Base-by-base conservation (phyloP, 2,329 filamentous ascomycete species). In the Plectosphaerella plurivora region DNA sequence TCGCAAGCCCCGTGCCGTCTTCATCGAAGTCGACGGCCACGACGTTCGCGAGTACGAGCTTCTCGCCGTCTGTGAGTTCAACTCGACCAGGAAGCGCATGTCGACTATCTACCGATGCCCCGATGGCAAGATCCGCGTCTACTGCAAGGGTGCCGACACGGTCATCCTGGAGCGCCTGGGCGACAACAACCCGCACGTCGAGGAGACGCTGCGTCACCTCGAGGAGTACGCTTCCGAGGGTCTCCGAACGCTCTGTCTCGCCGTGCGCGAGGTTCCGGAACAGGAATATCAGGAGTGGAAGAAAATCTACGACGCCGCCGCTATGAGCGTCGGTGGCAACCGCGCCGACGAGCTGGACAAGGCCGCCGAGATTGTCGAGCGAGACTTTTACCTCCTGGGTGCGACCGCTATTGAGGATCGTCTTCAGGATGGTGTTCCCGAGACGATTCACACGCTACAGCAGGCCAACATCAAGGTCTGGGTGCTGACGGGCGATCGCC, bases 171-270 rank as follows among this genome's bases (percentile, higher is more conserved):
- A 99, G 68, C 88, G 95, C 18, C 77, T 99, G 14, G 84, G 86
- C 58, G 81, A 88, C 41, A 82, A 94, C 59, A 96, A 96, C 63
- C 88, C 89, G 1, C 88, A 90, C 57, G 88, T 95, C 2, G 94
- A 99, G 65, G 76, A 81, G n/a, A 99, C 94, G 1, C 75, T 97
- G 57, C 86, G 91, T 52, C 95, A 99, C 68, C 79, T 99, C n/a
- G 95, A 99, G 71, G 95, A 99, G 65, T 99, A 99, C 67, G 94
- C 94, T 7, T 95, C 93, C 0, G 94, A 99, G 61, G 95, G 94
- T 69, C 78, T 99, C 49, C 88, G 94, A 62, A 99, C 94, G 5
- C 82, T 99, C 14, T 99, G 95, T 72, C 75, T 99, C 58, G 91
- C 94, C 10, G 91, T 96, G 87, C 88, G 94, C 51, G 94, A 97